phyloP scores from a whole-genome alignment of 768 basidiomycete genomes.

The Coprinopsis cinerea region DNA sequence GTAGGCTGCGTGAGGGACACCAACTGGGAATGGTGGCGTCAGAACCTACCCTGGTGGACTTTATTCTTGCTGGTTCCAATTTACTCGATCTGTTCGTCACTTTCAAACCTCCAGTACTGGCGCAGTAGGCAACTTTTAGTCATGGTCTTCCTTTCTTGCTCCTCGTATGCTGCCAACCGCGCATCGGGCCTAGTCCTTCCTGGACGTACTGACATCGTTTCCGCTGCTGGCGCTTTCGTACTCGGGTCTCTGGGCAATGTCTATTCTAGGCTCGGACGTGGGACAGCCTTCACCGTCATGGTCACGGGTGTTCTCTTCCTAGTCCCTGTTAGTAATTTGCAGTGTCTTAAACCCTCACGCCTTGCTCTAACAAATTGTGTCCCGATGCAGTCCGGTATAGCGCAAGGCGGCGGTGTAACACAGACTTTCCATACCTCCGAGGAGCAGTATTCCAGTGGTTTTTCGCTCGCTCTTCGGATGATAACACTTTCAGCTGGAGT shows the following conservation, averaged over 20 bases:
- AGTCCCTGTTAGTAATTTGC: constrained; percentile 60
- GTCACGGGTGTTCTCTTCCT: constrained; percentile 91
- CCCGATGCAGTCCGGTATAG: constrained; percentile 57
- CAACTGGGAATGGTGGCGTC: constrained; percentile 70
- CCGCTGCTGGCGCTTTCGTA: constrained; percentile 71
- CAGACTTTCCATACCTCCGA: constrained; percentile 55
- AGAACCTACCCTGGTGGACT: constrained; percentile 80
- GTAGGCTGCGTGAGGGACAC: constrained; percentile 74
- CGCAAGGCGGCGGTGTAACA: constrained; percentile 65
- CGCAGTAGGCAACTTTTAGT: constrained; percentile 66
- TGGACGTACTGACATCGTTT: constrained; percentile 66
- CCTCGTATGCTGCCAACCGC: constrained; percentile 66
- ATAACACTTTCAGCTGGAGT: constrained; percentile 81
- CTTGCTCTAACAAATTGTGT: too few relatives aligned
- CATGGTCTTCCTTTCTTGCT: constrained; percentile 76
- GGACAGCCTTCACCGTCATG: constrained; percentile 87
- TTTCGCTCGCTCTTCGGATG: constrained; percentile 77
- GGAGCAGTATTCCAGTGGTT: constrained; percentile 70
- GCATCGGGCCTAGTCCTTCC: constrained; percentile 55
- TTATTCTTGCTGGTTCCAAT: constrained; percentile 70
- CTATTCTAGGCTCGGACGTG: constrained; percentile 70
- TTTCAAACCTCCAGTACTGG: constrained; percentile 71
- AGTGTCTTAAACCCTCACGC: too few relatives aligned
- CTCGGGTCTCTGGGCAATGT: constrained; percentile 76
- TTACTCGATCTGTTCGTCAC: constrained; percentile 67